Base-by-base conservation (phyloP, 495 filamentous ascomycete genomes). In the Filosporella fistucella region DNA sequence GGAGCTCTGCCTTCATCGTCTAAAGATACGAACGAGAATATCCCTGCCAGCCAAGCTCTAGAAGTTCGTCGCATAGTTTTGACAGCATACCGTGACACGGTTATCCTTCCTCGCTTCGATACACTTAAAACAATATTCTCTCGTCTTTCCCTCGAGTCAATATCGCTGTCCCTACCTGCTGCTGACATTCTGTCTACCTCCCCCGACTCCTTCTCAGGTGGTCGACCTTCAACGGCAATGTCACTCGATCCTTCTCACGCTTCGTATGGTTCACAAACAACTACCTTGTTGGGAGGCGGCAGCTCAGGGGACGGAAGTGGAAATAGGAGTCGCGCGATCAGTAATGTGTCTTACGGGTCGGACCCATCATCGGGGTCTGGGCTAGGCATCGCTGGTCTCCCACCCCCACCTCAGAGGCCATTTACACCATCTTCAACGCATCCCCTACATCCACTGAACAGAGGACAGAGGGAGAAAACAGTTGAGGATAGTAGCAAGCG, bases 41-140 rank as follows among this genome's bases (percentile, higher is more conserved):
- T 51, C 8, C 49, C 58, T 17, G 52, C 52, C 4, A 34, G 34
- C 9, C 52, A 67, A 11, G 60, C 71, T n/a, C 80, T 97, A 9
- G 91, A 99, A 51, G 87, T 96, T 3, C 81, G 94, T 20, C 79
- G 88, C 23, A 78, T 99, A 14, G 88, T 94, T 0, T 75, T 99
- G 32, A 80, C 91, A n/a, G 78, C 85, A 1, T 96, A 93, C 69
- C 83, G 94, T 20, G 91, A 97, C 63, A 81, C 77, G 35, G 81
- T 97, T 22, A 86, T 99, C 46, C 66, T 97, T 7, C 84, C 87
- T 5, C 77, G 91, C 18, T 88, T 91, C 64, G 88, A 95, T 40
- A 78, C 80, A 10, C 77, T 99, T 21, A 89, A 91, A 63, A 75
- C 80, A 9, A 93, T 91, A 21, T 97, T 99, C 68, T 95, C 89